Conservation (phyloP, 2,329 filamentous ascomycete species). For the Colletotrichum lini region DNA sequence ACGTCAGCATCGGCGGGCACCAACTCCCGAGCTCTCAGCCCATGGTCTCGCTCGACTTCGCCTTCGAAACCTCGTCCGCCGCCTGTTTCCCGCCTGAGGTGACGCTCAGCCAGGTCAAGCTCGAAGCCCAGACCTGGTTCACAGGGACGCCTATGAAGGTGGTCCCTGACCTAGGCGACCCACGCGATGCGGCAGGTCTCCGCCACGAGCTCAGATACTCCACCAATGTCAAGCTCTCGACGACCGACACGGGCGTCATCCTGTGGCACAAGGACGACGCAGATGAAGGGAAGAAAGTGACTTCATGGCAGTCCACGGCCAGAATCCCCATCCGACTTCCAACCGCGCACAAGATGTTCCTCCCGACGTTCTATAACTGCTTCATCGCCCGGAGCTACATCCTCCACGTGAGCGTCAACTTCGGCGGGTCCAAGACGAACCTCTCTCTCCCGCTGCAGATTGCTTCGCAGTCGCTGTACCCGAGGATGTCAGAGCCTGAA, state of each 20-base stretch:
- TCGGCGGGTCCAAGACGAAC: conserved; percentile 59
- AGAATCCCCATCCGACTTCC: conserved; percentile 65
- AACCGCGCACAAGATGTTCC: conserved; percentile 62
- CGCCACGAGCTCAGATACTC: conserved; percentile 60
- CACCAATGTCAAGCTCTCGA: conserved; percentile 58
- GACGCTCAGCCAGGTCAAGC: conserved; percentile 63
- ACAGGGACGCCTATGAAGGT: conserved; percentile 60
- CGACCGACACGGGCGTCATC: conserved; percentile 51
- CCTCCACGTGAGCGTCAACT: conserved; percentile 61
- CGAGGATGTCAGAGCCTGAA: conserved; percentile 45
- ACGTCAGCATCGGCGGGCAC: conserved; percentile 64
- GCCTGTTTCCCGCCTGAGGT: conserved; percentile 63
- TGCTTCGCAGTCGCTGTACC: conserved; percentile 55
- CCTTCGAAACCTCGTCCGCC: conserved; percentile 60
- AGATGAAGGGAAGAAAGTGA: conserved; percentile 43
- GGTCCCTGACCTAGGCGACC: conserved; percentile 66
- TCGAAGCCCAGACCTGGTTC: conserved; percentile 68
- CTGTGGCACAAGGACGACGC: conserved; percentile 60
- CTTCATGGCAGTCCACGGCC: conserved; percentile 46
- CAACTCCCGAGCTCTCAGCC: conserved; percentile 58
- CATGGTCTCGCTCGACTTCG: conserved; percentile 60
- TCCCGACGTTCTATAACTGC: conserved; percentile 72
- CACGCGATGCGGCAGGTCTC: conserved; percentile 51
- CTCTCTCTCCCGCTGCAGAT: conserved; percentile 68
- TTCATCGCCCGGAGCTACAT: conserved; percentile 69